Base-by-base conservation (phyloP, 768 basidiomycete genomes). In the Tylopilus felleus region DNA sequence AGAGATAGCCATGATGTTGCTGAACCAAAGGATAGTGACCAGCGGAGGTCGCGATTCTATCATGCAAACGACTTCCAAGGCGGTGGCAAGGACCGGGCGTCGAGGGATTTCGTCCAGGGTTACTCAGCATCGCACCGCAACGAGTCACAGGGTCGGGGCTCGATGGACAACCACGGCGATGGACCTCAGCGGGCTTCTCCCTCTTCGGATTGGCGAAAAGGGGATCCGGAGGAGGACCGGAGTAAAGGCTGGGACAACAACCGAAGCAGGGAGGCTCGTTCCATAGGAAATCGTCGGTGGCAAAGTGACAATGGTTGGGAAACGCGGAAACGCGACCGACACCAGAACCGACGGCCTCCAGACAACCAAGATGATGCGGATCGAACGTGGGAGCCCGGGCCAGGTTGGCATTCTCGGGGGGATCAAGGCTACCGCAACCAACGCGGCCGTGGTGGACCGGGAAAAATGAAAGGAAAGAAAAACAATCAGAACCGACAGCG, bases 331-430 rank as follows among this genome's bases (percentile, higher is more conserved):
- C 73, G 73, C 55, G 76, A 76, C 51, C 75, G 75, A 63, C 68
- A 69, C 8, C 78, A 77, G 74, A 66, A 55, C 42, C 69, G 74
- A 47, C 58, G 55, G 60, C 74, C 55, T 59, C 61, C 64, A 43
- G 60, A 67, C n/a, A 58, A 43, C 5, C 66, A 63, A 60, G 65
- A 66, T 13, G 67, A 67, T 2, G 56, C 80, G 64, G 81, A 85
- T 48, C 80, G 87, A 47, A 72, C 82, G 53, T 89, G 87, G 87
- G 85, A 87, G 59, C 86, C 87, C 53, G 84, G 84, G 35, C 79
- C 84, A 23, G 77, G 79, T 6, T 89, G 87, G 87, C 79, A 84
- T 55, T 66, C 79, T 47, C 75, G 65, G 35, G 60, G 77, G 35
- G 71, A 69, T 23, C 73, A 72, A 21, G 58, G 63, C 27, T 70